phyloP scores from a whole-genome alignment of 75 land plant genomes.

The Azolla pinnata region DNA sequence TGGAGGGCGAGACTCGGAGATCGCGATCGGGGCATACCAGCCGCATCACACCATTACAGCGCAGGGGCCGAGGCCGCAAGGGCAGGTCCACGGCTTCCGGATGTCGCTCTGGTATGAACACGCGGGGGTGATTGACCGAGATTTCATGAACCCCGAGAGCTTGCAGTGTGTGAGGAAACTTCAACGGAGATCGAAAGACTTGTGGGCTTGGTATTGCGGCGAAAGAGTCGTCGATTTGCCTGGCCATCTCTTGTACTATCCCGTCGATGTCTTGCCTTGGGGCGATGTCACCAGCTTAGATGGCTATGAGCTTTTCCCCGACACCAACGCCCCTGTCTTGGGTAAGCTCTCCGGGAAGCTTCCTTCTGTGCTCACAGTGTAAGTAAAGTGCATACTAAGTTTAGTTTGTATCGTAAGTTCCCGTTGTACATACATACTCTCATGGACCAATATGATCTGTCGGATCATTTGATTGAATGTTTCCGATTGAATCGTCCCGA shows the following conservation, averaged over 20 bases:
- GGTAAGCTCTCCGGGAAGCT: slow-evolving; percentile 40
- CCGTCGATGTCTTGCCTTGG: slow-evolving; percentile 28
- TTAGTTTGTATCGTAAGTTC: too few relatives aligned
- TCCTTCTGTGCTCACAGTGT: slow-evolving; percentile 51
- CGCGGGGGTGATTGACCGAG: slow-evolving; percentile 23
- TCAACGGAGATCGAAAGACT: slow-evolving; percentile 27
- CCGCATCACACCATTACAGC: slow-evolving; percentile 15
- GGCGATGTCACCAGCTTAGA: slow-evolving; percentile 28
- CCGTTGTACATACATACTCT: too few relatives aligned
- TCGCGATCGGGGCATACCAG: slow-evolving; percentile 75
- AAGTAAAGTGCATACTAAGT: too few relatives aligned
- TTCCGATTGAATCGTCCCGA: too few relatives aligned
- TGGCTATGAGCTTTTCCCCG: slow-evolving; percentile 35
- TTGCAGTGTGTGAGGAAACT: slow-evolving; percentile 45
- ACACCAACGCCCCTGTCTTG: slow-evolving; percentile 33
- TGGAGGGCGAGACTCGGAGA: slow-evolving; percentile 76
- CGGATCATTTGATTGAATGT: too few relatives aligned
- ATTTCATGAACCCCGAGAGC: slow-evolving; percentile 35
- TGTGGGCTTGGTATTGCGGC: slow-evolving; percentile 38
- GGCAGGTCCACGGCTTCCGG: slow-evolving; percentile 43
- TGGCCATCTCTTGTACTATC: slow-evolving; percentile 54
- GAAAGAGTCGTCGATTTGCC: slow-evolving; percentile 45
- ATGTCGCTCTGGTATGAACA: slow-evolving; percentile 87
- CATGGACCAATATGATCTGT: too few relatives aligned
- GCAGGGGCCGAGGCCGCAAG: background rate